Evolutionary conservation across 768 basidiomycete species (phyloP).

Genomic region (Amanita subjunquillea): DNA sequence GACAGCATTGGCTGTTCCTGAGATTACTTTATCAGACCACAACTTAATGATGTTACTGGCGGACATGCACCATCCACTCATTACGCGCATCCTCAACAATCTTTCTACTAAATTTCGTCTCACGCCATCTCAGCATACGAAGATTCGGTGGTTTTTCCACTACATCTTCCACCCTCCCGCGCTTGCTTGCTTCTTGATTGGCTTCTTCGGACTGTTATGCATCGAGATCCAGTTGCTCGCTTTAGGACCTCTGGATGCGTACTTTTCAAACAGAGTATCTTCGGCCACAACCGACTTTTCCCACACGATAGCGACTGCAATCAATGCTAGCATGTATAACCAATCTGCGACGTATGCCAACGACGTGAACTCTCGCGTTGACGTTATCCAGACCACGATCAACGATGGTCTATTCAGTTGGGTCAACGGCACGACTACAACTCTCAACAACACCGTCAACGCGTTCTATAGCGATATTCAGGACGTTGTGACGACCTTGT

Average conservation of each 20-base stretch:
- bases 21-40: slow-evolving; percentile 57
- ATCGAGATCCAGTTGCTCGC: slow-evolving; percentile 83
- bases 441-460: slow-evolving; percentile 79
- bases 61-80: slow-evolving; percentile 60
- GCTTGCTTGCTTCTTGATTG: slow-evolving; percentile 84
- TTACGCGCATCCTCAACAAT: slow-evolving; percentile 52
- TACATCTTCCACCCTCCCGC: slow-evolving; percentile 91
- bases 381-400: slow-evolving; percentile 60
- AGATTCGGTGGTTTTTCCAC: slow-evolving; percentile 80
- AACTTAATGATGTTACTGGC: slow-evolving; percentile 71
- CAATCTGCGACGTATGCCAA: slow-evolving; percentile 71
- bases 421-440: slow-evolving; percentile 85
- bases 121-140: slow-evolving; percentile 49
- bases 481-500: slow-evolving; percentile 62
- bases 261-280: slow-evolving; percentile 55
- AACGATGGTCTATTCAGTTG: slow-evolving; percentile 90
- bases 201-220: slow-evolving; percentile 80
- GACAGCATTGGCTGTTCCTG: slow-evolving; percentile 27
- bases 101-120: slow-evolving; percentile 43
- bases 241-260: slow-evolving; percentile 58
- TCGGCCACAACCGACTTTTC: slow-evolving; percentile 58
- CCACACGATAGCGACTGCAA: slow-evolving; percentile 56
- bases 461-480: slow-evolving; percentile 84
- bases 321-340: slow-evolving; percentile 79
- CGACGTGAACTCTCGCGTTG: slow-evolving; percentile 66